Evolutionary conservation across 306 rosid genomes (phyloP), one percentile per base, ranked within the genome.

Genomic region (Urtica urens): DNA sequence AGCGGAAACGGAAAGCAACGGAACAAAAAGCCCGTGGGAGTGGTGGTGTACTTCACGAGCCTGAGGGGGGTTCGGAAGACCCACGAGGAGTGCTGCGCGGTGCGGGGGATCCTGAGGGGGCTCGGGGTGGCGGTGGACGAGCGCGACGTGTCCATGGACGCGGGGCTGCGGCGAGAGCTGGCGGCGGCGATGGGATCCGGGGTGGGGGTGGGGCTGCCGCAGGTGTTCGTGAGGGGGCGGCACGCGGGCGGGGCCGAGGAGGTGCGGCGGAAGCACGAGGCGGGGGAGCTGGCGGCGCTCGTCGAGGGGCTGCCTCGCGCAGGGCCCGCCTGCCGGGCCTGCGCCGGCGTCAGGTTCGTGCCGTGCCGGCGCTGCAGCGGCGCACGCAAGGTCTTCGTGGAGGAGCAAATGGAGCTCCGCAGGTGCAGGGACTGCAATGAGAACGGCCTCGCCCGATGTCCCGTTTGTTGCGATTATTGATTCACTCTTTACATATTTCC

Each of bases 71-170:
- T 86, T 27, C 49, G 93, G 1, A 78, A 71, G 48, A 86, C 93
- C 21, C 74, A 75, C 16, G 88, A 86, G 58, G 95, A 86, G 53
- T 86, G 95, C 50, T 72, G 82, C 55, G 47, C 79, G 1, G 87
- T 81, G 20, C 73, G 75, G 26, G 58, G 55, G 75, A 86, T 86
- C 15, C 19, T 86, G 24, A 46, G 76, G 29, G 85, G 83, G 2
- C 73, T 78, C 11, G 57, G 88, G 58, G 88, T 86, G 21, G 42
- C 77, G 1, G 66, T 81, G 22, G 95, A 86, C 43, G 95, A 86
- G 51, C 67, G 88, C 23, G 95, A 86, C 57, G 69, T 86, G 2
- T 81, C 95, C 0, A 86, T 86, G 95, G 95, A 86, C 56, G 78
- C 93, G 9, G 71, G 72, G 1, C 79, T 75, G 23, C 64, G 69